These are phyloP conservation scores for Aphanomyces stellatus DNA, from an alignment of 352 stramenopile species.

Conservation along the genomic window DNA sequence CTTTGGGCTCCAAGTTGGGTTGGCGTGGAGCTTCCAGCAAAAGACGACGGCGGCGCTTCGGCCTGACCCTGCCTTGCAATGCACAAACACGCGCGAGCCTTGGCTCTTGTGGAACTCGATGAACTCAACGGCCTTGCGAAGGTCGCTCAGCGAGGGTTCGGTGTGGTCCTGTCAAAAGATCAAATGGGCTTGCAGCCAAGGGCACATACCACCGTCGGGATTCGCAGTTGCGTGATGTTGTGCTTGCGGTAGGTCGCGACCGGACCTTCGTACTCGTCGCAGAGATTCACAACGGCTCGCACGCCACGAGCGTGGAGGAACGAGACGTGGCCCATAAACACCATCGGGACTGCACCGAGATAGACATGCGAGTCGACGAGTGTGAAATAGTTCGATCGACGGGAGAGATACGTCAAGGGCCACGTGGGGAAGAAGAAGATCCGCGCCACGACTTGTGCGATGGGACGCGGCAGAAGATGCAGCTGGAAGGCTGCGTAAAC, in stretches of 20 bases:
- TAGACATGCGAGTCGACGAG: conserved; percentile 89
- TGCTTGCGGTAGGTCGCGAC: conserved; percentile 76
- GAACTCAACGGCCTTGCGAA: conserved; percentile 78
- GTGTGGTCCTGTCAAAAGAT: conserved; percentile 49
- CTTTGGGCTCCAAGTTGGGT: conserved; percentile 58
- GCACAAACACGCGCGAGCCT: conserved; percentile 91
- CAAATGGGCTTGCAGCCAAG: conserved; percentile 24
- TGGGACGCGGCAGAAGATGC: conserved; percentile 65
- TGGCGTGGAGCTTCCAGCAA: conserved; percentile 81
- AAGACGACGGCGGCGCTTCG: conserved; percentile 87
- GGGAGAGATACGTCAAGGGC: conserved; percentile 84
- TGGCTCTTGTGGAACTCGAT: conserved; percentile 78
- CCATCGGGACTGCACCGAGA: conserved; percentile 87
- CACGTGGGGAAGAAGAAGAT: conserved; percentile 90
- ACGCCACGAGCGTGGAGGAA: conserved; percentile 70
- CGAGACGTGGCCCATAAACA: conserved; percentile 80
- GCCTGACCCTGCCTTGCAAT: conserved; percentile 95
- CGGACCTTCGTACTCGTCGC: conserved; percentile 92
- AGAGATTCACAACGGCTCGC: conserved; percentile 92
- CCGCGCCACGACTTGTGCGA: conserved; percentile 71
- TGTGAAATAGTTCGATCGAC: conserved; percentile 86
- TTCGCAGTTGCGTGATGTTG: conserved; percentile 82
- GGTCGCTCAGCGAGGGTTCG: conserved; percentile 57
- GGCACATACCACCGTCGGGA: conserved; percentile 83
- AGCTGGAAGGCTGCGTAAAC: conserved; percentile 86